Base-by-base conservation (phyloP, 805 yeast genomes). In the Yarrowia sp. region DNA sequence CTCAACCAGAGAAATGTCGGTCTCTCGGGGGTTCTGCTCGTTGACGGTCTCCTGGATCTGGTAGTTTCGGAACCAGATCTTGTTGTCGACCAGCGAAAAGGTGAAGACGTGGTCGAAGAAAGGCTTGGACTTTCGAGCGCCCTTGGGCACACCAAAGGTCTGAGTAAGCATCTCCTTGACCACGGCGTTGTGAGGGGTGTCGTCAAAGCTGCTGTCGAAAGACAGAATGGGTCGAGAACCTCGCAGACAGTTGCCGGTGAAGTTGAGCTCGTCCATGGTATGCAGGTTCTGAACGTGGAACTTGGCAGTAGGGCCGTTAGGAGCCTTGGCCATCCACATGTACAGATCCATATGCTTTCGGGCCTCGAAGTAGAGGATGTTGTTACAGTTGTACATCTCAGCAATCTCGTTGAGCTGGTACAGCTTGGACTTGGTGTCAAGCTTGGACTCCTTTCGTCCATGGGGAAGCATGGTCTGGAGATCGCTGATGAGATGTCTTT, bases 261-360 rank as follows among this genome's bases (percentile, higher is more conserved):
- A 95, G 77, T 95, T 93, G 71, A 95, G 83, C 79, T 95, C 99
- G 75, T 93, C 97, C 83, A 92, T 86, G 40, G 98, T 95, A 79
- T 95, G 98, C 80, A 95, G 83, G 79, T 95, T 95, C 80, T 94
- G 97, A 69, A 95, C 85, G 76, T 89, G 95, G 78, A 95, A 94
- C 79, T 95, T 95, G 74, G 91, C 81, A 30, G 98, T 94, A 69
- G 99, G 99, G 1, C 99, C 99, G 77, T 95, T 94, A 50, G 99
- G 99, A 36, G 98, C 95, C 79, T 95, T 94, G 40, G 97, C 86
- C 71, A 95, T 78, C 97, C 98, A 95, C 78, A 95, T 79, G 78
- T 95, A 95, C 75, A 95, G 85, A 80, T 95, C 99, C 78, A 87
- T 90, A 79, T 94, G 98, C 79, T 95, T 95, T 81, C 98, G 88